These are phyloP conservation scores for Penicillium herquei DNA, from an alignment of 495 filamentous ascomycete genomes.

Conservation along the genomic window DNA sequence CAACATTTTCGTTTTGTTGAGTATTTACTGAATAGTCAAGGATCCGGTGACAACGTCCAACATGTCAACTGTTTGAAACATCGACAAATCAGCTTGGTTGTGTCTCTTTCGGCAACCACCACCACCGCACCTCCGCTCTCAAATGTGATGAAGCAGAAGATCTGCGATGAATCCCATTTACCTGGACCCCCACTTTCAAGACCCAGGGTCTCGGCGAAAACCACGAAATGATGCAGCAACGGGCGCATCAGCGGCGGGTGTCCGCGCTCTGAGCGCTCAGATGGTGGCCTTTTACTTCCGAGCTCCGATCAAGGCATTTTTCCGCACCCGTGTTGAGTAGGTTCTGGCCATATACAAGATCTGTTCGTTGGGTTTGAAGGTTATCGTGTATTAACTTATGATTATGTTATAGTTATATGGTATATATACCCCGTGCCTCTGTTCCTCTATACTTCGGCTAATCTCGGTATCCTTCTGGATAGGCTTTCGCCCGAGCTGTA, in stretches of 20 bases:
- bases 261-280: slow-evolving; percentile 76
- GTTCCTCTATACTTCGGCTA: slow-evolving; percentile 13
- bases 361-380: slow-evolving; percentile 3
- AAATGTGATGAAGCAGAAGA: slow-evolving; percentile 5
- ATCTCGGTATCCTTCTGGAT: slow-evolving; percentile 12
- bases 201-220: slow-evolving; percentile 26
- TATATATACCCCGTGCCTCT: slow-evolving; percentile 22
- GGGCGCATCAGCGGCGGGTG: slow-evolving; percentile 70
- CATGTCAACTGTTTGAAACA: neutral
- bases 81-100: neutral
- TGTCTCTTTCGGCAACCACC: neutral
- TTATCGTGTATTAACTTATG: slow-evolving; percentile 6
- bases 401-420: slow-evolving; percentile 53
- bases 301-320: slow-evolving; percentile 86
- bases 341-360: slow-evolving; percentile 11
- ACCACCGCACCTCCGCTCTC: neutral
- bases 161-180: slow-evolving; percentile 18
- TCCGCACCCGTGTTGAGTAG: slow-evolving; percentile 85
- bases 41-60: too few relatives aligned
- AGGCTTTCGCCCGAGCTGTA: slow-evolving; percentile 68
- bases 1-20: too few relatives aligned
- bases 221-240: slow-evolving; percentile 71
- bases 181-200: slow-evolving; percentile 19
- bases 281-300: slow-evolving; percentile 85
- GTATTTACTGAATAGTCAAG: too few relatives aligned